Conservation (phyloP, 2,329 filamentous ascomycete species). For the Aspergillus melleus region DNA sequence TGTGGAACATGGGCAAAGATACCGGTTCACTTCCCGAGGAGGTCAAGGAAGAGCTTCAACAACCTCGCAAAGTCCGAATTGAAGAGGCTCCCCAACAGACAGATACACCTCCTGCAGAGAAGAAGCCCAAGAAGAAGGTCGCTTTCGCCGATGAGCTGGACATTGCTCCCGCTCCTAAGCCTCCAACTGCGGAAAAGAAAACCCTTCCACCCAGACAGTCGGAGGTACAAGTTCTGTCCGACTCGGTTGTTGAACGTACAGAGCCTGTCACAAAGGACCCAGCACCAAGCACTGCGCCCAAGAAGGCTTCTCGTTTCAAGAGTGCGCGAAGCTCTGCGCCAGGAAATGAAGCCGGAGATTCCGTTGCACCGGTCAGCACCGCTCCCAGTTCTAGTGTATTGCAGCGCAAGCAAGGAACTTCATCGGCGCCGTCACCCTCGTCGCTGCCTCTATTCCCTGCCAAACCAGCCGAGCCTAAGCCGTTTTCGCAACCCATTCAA, state of each 20-base stretch:
- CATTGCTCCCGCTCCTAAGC: constrained; percentile 56
- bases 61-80: constrained; percentile 24
- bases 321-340: constrained; percentile 28
- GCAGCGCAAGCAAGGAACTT: constrained; percentile 22
- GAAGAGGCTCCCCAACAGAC: constrained; percentile 21
- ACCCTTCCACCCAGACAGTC: constrained; percentile 27
- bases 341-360: constrained; percentile 3
- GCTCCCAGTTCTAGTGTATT: constrained; percentile 1
- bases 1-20: constrained; percentile 60
- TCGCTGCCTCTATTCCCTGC: constrained; percentile 40
- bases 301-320: constrained; percentile 48
- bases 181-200: constrained; percentile 26
- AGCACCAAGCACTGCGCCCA: constrained; percentile 27
- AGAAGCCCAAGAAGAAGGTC: constrained; percentile 64
- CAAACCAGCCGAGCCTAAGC: constrained; percentile 37
- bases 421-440: constrained; percentile 23
- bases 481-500: constrained; percentile 39
- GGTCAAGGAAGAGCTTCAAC: constrained; percentile 31
- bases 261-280: constrained; percentile 18
- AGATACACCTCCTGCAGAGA: constrained; percentile 16
- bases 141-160: constrained; percentile 76
- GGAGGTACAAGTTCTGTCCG: constrained; percentile 38
- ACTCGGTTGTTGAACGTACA: constrained; percentile 47
- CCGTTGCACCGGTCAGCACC: constrained; percentile 6
- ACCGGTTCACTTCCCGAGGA: constrained; percentile 34